Evolutionary conservation across 495 filamentous ascomycete genomes (phyloP), one percentile per base, ranked within the genome.

Genomic region (Aspergillus kassunensis): DNA sequence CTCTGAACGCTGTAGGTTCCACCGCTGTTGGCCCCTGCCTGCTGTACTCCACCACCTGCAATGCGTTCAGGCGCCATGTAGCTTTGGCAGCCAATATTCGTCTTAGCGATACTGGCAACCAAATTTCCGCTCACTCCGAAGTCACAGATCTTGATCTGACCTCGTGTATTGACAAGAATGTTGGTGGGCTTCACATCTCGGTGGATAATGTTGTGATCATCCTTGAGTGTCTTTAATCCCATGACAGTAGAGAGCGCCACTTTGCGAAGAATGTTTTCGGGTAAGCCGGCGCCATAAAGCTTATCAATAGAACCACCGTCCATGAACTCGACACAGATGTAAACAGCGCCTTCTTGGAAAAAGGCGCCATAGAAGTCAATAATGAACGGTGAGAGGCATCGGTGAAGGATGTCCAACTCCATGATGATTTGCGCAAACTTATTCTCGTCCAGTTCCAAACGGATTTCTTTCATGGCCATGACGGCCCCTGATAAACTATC

Each of bases 251-350:
- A 85, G n/a, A 93, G 80, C 0, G 91, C 87, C 51, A 97, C 90
- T 63, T 97, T 97, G 35, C 89, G 86, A 35, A 99, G 74, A 6
- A 97, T 83, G 45, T 78, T 80, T 62, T 99, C 93, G 2, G 93
- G 89, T 42, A 99, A 84, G 25, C 93, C 93, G 47, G 90, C 89
- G n/a, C 81, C 84, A 67, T 99, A 99, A 15, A 97, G 70, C 60
- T 96, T 96, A 72, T 99, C 93, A 60, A 97, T 90, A 33, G 91
- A 96, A n/a, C 93, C 93, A 46, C 95, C 93, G 70, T 99, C 91
- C 93, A 99, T 99, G 64, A 88, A 96, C 66, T 99, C 93, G 66
- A 99, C 95, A 71, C 93, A 99, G 68, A 99, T 97, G 65, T 97
- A 99, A 5, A 99, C 93, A 1, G 93, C 91, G 18, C 93, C 93